Evolutionary conservation across 306 rosid species (phyloP).

Genomic region (Sesbania bispinosa): DNA sequence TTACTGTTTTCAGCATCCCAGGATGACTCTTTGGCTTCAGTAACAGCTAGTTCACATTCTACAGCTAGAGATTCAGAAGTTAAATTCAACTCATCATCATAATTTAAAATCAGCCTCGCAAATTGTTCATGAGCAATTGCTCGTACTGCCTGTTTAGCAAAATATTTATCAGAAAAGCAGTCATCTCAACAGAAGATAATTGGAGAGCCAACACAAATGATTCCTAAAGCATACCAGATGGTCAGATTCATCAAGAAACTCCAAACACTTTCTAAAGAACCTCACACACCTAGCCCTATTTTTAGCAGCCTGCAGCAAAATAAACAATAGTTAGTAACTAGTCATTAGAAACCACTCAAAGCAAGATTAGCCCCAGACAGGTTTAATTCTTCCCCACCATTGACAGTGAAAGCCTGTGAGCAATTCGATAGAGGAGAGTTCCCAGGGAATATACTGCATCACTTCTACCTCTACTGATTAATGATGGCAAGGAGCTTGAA

Average conservation of each 20-base stretch:
- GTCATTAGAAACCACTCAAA: slow-evolving; percentile 14
- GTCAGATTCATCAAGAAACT: slow-evolving; percentile 83
- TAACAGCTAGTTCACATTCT: slow-evolving; percentile 53
- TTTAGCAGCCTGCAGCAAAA: slow-evolving; percentile 67
- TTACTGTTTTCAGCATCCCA: slow-evolving; percentile 47
- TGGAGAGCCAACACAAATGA: neutral
- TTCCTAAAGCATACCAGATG: slow-evolving; percentile 64
- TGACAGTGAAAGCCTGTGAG: slow-evolving; percentile 92
- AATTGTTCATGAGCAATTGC: slow-evolving; percentile 97
- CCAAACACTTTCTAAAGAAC: slow-evolving; percentile 83
- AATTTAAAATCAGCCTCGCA: slow-evolving; percentile 87
- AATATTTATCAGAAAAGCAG: slow-evolving; percentile 23
- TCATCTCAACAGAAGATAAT: slow-evolving; percentile 14
- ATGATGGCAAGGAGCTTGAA: slow-evolving; percentile 68
- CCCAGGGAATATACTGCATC: slow-evolving; percentile 88
- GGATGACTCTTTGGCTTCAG: slow-evolving; percentile 69
- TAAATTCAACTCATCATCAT: slow-evolving; percentile 71
- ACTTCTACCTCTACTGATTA: slow-evolving; percentile 65
- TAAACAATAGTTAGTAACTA: slow-evolving; percentile 29
- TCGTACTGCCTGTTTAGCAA: slow-evolving; percentile 74
- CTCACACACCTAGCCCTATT: slow-evolving; percentile 81
- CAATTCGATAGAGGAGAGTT: slow-evolving; percentile 83
- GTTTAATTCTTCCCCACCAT: slow-evolving; percentile 55
- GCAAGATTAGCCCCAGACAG: slow-evolving; percentile 6
- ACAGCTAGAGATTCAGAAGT: slow-evolving; percentile 62